These are phyloP conservation scores for Clathrospora elynae DNA, from an alignment of 2,329 filamentous ascomycete genomes.

Conservation along the genomic window DNA sequence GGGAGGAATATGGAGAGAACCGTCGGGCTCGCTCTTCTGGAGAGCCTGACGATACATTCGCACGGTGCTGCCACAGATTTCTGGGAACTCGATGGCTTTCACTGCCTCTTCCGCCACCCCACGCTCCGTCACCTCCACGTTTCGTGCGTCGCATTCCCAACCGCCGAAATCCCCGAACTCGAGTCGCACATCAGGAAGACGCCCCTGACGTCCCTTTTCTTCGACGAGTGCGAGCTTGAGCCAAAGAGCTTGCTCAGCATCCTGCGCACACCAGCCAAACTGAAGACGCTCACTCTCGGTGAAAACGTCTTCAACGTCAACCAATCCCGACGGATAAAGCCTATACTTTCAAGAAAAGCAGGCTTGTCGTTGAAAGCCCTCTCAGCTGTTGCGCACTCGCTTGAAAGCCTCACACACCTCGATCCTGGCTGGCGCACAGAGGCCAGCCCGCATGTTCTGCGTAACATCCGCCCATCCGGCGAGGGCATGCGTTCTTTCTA, in stretches of 20 bases:
- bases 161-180: conserved; percentile 25
- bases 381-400: conserved; percentile 36
- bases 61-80: conserved; percentile 41
- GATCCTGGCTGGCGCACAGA: conserved; percentile 32
- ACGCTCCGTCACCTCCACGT: conserved; percentile 40
- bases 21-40: conserved; percentile 35
- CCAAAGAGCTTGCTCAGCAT: conserved; percentile 33
- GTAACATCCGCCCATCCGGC: conserved; percentile 24
- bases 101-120: conserved; percentile 46
- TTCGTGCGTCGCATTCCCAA: conserved; percentile 38
- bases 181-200: conserved; percentile 27
- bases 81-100: conserved; percentile 39
- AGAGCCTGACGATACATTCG: conserved; percentile 42
- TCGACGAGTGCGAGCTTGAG: conserved; percentile 44
- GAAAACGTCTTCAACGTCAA: conserved; percentile 42
- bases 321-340: conserved; percentile 12
- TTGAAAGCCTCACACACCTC: conserved; percentile 36
- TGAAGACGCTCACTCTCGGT: conserved; percentile 42
- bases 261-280: conserved; percentile 33
- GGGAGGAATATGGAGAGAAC: conserved; percentile 18
- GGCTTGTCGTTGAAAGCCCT: conserved; percentile 33
- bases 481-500: conserved; percentile 42
- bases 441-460: conserved; percentile 18
- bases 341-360: conserved; percentile 24
- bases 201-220: conserved; percentile 38